Conservation (phyloP, 345 rosid species). For the Schrenkiella parvula region DNA sequence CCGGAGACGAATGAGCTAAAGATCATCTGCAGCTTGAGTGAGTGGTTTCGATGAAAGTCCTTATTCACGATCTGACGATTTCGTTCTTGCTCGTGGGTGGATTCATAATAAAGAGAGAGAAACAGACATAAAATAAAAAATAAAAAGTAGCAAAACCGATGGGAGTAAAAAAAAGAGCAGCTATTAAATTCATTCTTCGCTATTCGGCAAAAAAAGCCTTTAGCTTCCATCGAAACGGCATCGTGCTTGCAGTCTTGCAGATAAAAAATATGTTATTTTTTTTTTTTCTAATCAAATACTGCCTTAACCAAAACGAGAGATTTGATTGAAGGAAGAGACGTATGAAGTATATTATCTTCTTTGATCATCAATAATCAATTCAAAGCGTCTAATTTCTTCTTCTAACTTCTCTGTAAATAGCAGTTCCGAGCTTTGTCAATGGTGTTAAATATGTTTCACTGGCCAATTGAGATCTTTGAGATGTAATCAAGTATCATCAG, state of each 20-base stretch:
- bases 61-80: constrained; percentile 28
- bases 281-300: too few species aligned
- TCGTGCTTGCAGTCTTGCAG: background rate
- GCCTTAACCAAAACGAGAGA: too few species aligned
- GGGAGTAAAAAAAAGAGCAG: background rate
- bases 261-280: too few species aligned
- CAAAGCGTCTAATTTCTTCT: background rate
- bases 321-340: too few species aligned
- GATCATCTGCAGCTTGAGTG: background rate
- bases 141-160: background rate
- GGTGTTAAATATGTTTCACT: background rate
- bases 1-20: background rate
- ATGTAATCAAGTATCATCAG: background rate
- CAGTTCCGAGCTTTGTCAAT: background rate
- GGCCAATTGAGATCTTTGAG: background rate
- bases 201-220: background rate
- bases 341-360: too few species aligned
- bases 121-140: background rate
- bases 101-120: background rate
- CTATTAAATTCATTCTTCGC: background rate
- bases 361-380: background rate
- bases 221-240: background rate
- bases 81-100: constrained; percentile 9
- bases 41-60: constrained; percentile 9
- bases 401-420: background rate